A percentile compares a stretch with the other conserved stretches of the same genome.
Evolutionary conservation across 2,329 filamentous ascomycete genomes (phyloP).

Genomic region (Neofusicoccum cordaticola): DNA sequence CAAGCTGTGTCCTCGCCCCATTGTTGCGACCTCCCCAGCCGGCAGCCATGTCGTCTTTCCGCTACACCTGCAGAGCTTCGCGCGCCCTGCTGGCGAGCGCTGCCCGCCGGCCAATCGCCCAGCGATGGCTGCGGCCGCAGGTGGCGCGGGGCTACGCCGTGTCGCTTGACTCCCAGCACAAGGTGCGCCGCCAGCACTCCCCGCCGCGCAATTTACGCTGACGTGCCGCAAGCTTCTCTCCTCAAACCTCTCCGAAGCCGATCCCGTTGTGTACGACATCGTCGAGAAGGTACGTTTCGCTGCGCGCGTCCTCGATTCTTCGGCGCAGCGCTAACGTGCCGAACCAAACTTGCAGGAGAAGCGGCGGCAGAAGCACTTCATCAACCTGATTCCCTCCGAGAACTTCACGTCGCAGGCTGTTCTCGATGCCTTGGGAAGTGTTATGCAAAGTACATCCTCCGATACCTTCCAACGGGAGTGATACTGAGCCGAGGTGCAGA

Average conservation of each 20-base stretch:
- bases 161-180: conserved; percentile 48
- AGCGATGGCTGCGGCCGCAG: conserved; percentile 30
- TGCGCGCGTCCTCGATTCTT: not conserved
- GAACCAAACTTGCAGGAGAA: conserved; percentile 67
- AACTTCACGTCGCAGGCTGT: conserved; percentile 98
- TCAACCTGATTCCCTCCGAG: conserved; percentile 98
- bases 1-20: not conserved
- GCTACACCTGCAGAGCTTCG: conserved; percentile 39
- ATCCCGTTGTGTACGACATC: conserved; percentile 83
- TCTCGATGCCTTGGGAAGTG: conserved; percentile 84
- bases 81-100: conserved; percentile 30
- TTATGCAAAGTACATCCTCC: conserved; percentile 41
- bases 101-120: conserved; percentile 20
- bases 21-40: conserved; percentile 8
- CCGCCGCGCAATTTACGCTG: conserved; percentile 19
- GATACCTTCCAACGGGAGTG: conserved; percentile 64
- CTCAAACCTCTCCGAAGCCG: conserved; percentile 75
- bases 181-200: conserved; percentile 30
- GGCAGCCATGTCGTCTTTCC: conserved; percentile 41
- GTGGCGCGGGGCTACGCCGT: conserved; percentile 39
- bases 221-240: conserved; percentile 66
- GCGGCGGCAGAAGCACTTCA: conserved; percentile 93
- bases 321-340: conserved; percentile 8
- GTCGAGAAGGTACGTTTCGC: conserved; percentile 70
- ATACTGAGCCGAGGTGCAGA: conserved; percentile 51